These are phyloP conservation scores for Candida khao-thaluensis DNA, from an alignment of 805 yeast genomes.

Conservation along the genomic window DNA sequence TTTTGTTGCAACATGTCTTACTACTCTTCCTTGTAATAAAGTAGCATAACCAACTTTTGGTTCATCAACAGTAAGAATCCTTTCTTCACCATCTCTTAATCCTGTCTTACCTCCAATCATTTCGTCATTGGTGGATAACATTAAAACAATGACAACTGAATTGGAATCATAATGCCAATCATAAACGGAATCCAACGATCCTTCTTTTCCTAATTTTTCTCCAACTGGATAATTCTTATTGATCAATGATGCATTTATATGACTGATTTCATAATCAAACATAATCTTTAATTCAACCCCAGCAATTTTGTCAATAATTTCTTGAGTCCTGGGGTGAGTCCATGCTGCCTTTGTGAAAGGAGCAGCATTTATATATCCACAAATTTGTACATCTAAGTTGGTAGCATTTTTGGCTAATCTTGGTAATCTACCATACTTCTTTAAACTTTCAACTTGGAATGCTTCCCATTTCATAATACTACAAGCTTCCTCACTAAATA, in stretches of 20 bases:
- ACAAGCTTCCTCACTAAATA: slow-evolving; percentile 29
- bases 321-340: slow-evolving; percentile 28
- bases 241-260: slow-evolving; percentile 24
- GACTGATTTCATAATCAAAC: slow-evolving; percentile 29
- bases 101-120: slow-evolving; percentile 20
- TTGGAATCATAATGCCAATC: slow-evolving; percentile 21
- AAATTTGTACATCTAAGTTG: slow-evolving; percentile 26
- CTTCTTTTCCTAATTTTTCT: slow-evolving; percentile 8
- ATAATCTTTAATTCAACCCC: slow-evolving; percentile 27
- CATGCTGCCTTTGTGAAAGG: slow-evolving; percentile 28
- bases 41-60: slow-evolving; percentile 24
- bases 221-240: slow-evolving; percentile 14
- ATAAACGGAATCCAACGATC: slow-evolving; percentile 11
- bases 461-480: slow-evolving; percentile 29
- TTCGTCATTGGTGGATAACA: slow-evolving; percentile 16
- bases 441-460: slow-evolving; percentile 21
- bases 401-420: slow-evolving; percentile 25
- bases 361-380: slow-evolving; percentile 24
- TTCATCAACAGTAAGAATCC: slow-evolving; percentile 16
- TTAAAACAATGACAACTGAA: slow-evolving; percentile 17
- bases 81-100: slow-evolving; percentile 16
- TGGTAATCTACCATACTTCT: slow-evolving; percentile 26
- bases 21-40: slow-evolving; percentile 23
- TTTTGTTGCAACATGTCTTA: slow-evolving; percentile 23
- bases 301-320: slow-evolving; percentile 24